phyloP scores from a whole-genome alignment of 73 alveolate genomes.

The Paramecium sexaurelia region DNA sequence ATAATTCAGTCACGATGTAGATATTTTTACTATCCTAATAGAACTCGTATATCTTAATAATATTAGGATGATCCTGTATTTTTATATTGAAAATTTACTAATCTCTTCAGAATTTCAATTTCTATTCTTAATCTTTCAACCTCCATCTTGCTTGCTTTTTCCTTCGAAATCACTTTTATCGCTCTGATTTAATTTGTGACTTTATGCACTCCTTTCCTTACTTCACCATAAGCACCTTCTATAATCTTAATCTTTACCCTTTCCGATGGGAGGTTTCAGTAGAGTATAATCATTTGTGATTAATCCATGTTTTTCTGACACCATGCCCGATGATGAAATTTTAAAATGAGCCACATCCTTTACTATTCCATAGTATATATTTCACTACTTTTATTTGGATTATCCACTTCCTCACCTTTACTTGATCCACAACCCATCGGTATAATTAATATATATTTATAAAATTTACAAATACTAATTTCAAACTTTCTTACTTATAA shows the following conservation, averaged over 20 bases:
- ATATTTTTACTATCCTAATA: constrained; percentile 72
- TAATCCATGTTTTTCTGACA: constrained; percentile 57
- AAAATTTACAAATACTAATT: not conserved
- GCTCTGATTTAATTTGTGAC: constrained; percentile 76
- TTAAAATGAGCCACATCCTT: constrained; percentile 44
- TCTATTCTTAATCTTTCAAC: constrained; percentile 73
- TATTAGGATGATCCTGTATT: constrained; percentile 82
- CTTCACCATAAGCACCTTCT: constrained; percentile 86
- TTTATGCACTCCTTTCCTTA: constrained; percentile 78
- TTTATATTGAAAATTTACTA: constrained; percentile 68
- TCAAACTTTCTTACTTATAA: not conserved
- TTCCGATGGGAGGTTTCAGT: constrained; percentile 69
- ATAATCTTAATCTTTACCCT: not conserved
- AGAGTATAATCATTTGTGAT: constrained; percentile 59
- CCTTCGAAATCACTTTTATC: constrained; percentile 76
- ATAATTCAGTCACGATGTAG: constrained; percentile 81
- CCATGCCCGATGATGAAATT: constrained; percentile 54
- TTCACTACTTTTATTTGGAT: constrained; percentile 41
- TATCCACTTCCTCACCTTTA: constrained; percentile 9
- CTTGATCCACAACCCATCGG: constrained; percentile 55
- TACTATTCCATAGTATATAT: not conserved
- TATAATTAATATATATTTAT: not conserved
- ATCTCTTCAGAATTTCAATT: constrained; percentile 78
- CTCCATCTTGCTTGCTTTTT: constrained; percentile 71
- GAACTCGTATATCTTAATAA: constrained; percentile 77